phyloP scores from a whole-genome alignment of 202 grass and related monocot species.

The Dendrocalamus latiflorus region DNA sequence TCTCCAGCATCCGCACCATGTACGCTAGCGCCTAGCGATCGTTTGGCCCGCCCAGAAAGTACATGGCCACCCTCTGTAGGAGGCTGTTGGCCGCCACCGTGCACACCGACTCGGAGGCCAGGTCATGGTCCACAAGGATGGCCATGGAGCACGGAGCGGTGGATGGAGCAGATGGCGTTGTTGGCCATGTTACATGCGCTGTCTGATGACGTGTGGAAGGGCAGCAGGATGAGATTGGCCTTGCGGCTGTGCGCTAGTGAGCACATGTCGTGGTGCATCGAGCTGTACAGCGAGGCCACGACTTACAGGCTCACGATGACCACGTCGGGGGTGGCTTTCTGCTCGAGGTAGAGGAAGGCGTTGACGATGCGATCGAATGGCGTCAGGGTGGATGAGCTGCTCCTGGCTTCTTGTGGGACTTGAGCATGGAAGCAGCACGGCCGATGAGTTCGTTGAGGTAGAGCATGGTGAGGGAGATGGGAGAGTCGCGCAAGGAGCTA shows the following conservation, averaged over 20 bases:
- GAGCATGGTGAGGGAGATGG: slow-evolving; percentile 54
- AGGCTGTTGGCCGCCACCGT: too few relatives aligned
- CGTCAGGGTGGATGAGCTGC: neutral
- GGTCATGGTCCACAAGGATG: too few relatives aligned
- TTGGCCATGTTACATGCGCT: slow-evolving; percentile 40
- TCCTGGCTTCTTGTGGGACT: slow-evolving; percentile 32
- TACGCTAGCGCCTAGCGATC: too few relatives aligned
- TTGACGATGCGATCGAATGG: slow-evolving; percentile 53
- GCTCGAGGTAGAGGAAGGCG: slow-evolving; percentile 58
- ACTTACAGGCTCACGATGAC: slow-evolving; percentile 55
- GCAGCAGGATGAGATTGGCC: slow-evolving; percentile 56
- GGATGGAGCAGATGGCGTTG: too few relatives aligned
- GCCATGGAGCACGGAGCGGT: too few relatives aligned
- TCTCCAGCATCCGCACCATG: too few relatives aligned
- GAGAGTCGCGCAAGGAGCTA: slow-evolving; percentile 11
- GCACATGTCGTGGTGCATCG: slow-evolving; percentile 79
- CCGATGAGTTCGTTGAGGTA: slow-evolving; percentile 65
- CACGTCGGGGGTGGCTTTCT: slow-evolving; percentile 12
- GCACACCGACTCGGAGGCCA: too few relatives aligned
- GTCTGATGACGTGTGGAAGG: slow-evolving; percentile 71
- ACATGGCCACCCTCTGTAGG: too few relatives aligned
- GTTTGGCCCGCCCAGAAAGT: too few relatives aligned
- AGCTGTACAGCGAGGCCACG: slow-evolving; percentile 33
- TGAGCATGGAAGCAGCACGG: slow-evolving; percentile 39
- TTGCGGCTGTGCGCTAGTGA: slow-evolving; percentile 59